phyloP scores from a whole-genome alignment of 2,329 filamentous ascomycete species.

The Volutella citrinella region DNA sequence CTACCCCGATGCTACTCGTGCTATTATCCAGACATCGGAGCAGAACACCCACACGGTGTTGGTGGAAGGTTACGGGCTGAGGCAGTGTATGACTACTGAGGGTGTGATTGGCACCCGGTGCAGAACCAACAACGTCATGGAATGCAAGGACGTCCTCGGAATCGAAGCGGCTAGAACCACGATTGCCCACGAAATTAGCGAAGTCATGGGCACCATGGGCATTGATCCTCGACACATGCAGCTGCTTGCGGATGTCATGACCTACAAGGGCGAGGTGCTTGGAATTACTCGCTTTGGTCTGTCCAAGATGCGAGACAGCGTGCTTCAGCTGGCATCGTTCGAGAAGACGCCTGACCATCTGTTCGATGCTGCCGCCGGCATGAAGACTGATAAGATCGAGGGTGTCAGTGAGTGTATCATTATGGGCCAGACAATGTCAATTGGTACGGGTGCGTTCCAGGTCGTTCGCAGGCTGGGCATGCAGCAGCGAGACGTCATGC shows the following conservation, averaged over 20 bases:
- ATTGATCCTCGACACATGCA: slow-evolving; percentile 99
- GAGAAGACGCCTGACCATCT: slow-evolving; percentile 98
- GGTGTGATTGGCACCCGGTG: slow-evolving; percentile 78
- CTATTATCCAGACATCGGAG: slow-evolving; percentile 82
- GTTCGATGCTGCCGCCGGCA: slow-evolving; percentile 88
- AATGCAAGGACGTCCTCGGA: slow-evolving; percentile 80
- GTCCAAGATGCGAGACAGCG: slow-evolving; percentile 92
- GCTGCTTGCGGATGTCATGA: slow-evolving; percentile 96
- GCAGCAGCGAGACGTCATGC: slow-evolving; percentile 52
- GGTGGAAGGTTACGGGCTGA: slow-evolving; percentile 92
- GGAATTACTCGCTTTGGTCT: slow-evolving; percentile 96
- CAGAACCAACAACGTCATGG: slow-evolving; percentile 84
- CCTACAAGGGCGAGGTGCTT: slow-evolving; percentile 94
- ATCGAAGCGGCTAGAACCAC: slow-evolving; percentile 91
- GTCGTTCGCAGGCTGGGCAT: slow-evolving; percentile 77
- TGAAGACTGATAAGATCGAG: slow-evolving; percentile 89
- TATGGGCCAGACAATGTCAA: slow-evolving; percentile 89
- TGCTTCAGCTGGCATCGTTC: slow-evolving; percentile 90
- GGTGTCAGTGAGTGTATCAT: slow-evolving; percentile 97
- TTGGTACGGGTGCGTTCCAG: slow-evolving; percentile 91
- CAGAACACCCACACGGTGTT: slow-evolving; percentile 68
- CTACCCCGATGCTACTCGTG: slow-evolving; percentile 79
- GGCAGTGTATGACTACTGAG: slow-evolving; percentile 87
- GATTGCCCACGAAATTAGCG: slow-evolving; percentile 82
- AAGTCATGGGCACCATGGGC: slow-evolving; percentile 90